Conservation (phyloP, 331 rosid species). For the Rhamnella rubrinervis region DNA sequence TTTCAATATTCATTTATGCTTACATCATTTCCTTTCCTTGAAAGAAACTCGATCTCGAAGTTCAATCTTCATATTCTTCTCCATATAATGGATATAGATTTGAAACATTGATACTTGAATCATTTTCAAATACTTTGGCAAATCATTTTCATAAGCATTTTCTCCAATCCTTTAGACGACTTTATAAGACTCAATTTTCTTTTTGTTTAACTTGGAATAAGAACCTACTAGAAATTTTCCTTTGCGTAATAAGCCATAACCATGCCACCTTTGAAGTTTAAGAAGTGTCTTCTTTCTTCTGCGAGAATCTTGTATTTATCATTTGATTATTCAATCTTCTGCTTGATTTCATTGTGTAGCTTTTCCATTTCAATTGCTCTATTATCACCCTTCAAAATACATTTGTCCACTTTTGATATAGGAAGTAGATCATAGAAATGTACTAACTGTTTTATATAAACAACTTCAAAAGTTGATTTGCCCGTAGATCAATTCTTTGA, state of each 20-base stretch:
- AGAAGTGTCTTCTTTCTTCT: not conserved
- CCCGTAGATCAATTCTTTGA: not conserved
- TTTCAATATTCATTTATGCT: too few species aligned
- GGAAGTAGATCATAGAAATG: not conserved
- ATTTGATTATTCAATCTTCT: not conserved
- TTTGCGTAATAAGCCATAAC: not conserved
- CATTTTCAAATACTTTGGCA: not conserved
- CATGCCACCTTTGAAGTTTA: not conserved
- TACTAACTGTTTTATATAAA: not conserved
- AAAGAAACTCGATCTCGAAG: not conserved
- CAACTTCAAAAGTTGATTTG: not conserved
- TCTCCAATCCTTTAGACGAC: not conserved
- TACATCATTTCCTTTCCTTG: too few species aligned
- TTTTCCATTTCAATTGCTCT: not conserved
- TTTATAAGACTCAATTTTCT: not conserved
- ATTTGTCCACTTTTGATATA: not conserved
- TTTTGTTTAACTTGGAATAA: not conserved
- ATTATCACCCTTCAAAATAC: too few species aligned
- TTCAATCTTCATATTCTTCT: not conserved
- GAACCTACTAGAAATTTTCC: not conserved
- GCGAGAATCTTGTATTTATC: not conserved
- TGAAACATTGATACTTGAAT: not conserved
- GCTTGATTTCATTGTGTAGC: not conserved
- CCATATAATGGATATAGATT: conserved; percentile 1
- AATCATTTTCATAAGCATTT: not conserved